These are phyloP conservation scores for Penicillium sp. DNA, from an alignment of 2,329 filamentous ascomycete species.

Conservation along the genomic window DNA sequence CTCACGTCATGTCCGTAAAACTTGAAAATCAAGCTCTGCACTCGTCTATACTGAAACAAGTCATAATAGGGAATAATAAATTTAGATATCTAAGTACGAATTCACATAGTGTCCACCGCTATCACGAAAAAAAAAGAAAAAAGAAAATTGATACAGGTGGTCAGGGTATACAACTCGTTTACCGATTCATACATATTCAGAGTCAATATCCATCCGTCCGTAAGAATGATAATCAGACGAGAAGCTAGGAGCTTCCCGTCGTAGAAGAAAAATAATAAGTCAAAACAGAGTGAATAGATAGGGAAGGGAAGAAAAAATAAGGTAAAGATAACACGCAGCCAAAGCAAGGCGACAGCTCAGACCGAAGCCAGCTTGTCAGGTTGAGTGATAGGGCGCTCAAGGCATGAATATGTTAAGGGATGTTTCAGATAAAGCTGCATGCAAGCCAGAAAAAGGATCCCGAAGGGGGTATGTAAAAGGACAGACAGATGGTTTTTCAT, in stretches of 20 bases:
- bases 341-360: no score
- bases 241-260: not conserved
- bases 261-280: not conserved
- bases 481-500: slow-evolving; percentile 26
- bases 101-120: slow-evolving; percentile 11
- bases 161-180: slow-evolving; percentile 24
- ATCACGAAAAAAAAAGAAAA: not conserved
- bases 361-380: not conserved
- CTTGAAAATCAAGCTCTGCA: not conserved
- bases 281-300: not conserved
- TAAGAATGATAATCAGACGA: not conserved
- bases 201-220: slow-evolving; percentile 15
- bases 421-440: slow-evolving; percentile 1
- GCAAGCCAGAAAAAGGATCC: slow-evolving; percentile 12
- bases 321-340: not conserved
- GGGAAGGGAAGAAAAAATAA: slow-evolving; percentile 2
- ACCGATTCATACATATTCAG: slow-evolving; percentile 18
- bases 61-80: not conserved
- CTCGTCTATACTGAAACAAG: not conserved
- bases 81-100: slow-evolving; percentile 20
- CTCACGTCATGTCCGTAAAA: not conserved
- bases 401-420: not conserved
- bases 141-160: slow-evolving; percentile 18
- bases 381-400: not conserved
- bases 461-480: slow-evolving; percentile 13